Evolutionary conservation across 1,139 yeast species (phyloP), one percentile per base, ranked within the genome.

Genomic region (Sugiyamaella sp.): DNA sequence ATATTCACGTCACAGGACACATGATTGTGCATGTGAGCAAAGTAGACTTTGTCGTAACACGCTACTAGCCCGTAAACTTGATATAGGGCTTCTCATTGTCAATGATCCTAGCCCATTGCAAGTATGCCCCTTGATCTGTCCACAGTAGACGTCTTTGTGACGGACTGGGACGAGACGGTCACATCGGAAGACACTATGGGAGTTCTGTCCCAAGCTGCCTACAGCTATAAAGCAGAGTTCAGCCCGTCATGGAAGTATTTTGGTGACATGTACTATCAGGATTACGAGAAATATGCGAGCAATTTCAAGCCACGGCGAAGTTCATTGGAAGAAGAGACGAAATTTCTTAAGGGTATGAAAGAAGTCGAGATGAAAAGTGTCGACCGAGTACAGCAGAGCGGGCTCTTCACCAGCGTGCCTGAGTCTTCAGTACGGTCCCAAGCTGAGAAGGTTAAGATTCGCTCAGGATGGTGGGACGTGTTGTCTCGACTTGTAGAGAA

Each of bases 111-210:
- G 29, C 29, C 29, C 9, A 6, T 25, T 6, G n/a, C 24, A 14
- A 29, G 20, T 9, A 46, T 46, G 50, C 37, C 39, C 9, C 50
- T 46, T 20, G 20, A 43, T 10, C 37, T 59, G 35, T 43, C 51
- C 33, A 51, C 49, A 17, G 48, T 61, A 19, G 57, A 53, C 22
- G 48, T 54, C 22, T 52, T 81, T 16, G 72, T 81, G 0, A 64
- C 80, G 1, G 93, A 86, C 63, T 86, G 88, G 85, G 93, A 86
- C 65, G 91, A 85, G 55, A 85, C 91, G 0, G 74, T 83, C 24
- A 84, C 91, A 0, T 59, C 64, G 6, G 61, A 66, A 14, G 91
- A 86, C 65, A 84, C 91, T 0, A 78, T 84, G 40, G 66, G 67
- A 21, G 63, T 78, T 4, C 73, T 84, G 2, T 83, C 85, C 2